Base-by-base conservation (phyloP, 2,329 filamentous ascomycete genomes). In the Diaporthe australafricana region DNA sequence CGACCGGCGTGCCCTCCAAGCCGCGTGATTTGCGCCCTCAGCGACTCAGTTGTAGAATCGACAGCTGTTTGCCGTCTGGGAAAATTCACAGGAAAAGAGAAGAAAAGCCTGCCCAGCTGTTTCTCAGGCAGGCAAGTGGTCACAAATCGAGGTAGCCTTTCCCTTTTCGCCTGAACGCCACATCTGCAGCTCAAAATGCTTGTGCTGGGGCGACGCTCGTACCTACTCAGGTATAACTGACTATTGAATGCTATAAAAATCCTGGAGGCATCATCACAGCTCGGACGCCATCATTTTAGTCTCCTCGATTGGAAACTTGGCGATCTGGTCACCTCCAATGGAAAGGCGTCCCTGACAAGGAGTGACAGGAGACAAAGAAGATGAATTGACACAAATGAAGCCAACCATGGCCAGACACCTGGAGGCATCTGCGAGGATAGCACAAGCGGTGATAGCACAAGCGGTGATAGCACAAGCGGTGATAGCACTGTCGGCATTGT, bases 281-380 rank as follows among this genome's bases (percentile, higher is more conserved):
- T 6, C 27, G 25, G 27, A 42, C 48, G 11, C 42, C 60, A 32
- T 22, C 25, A 30, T n/a, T 47, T 17, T 25, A 20, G 60, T 17
- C n/a, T 11, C 27, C 17, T 32, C 1, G 3, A 16, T 48, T 48
- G 17, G 22, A 25, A 20, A 25, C 42, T 35, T 35, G 42, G 42
- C 20, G 17, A 22, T 22, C n/a, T 35, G 16, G 20, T 17, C 30
- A 20, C 38, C 45, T 40, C 7, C 27, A 25, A 25, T 30, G 30
- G 20, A 22, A 20, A 63, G 12, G 30, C 7, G 42, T 30, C 8
- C 47, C 25, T 48, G 45, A 5, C 14, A n/a, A 16, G 6, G 25
- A 38, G 42, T 63, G n/a, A n/a, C 20, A 16, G 14, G 16, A 35
- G 57, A 63, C 57, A 63, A 22, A 63, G 20, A 35, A 63, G 42